Base-by-base conservation (phyloP, 371 early-diverging fungal genomes). In the Entomophthora muscae region DNA sequence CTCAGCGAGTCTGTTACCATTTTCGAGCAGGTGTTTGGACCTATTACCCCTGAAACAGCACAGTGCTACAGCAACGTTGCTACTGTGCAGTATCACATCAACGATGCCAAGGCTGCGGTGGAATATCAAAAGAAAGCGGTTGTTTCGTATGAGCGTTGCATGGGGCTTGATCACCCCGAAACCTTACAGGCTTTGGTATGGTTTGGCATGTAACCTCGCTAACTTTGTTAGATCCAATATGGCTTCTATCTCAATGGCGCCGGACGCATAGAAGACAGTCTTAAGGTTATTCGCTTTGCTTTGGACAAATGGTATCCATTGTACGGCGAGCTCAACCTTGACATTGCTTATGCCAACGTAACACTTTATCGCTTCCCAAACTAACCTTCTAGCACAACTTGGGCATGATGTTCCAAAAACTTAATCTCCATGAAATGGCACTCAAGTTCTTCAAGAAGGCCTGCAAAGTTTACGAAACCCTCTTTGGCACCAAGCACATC, bases 1-100 rank as follows among this genome's bases (percentile, higher is more conserved):
- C 70, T 91, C 68, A 68, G 81, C 29, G 93, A 95, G 71, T 85
- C 93, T 12, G 71, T 89, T 64, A 75, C 89, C 2, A 73, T 94
- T 56, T 91, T 88, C 70, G 96, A 95, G 73, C 93, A 93, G 70
- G 84, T 86, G 1, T 91, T 84, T 70, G 94, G 95, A 26, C 88
- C 88, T 68, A 70, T 95, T 65, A 93, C 93, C 68, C 83, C 90
- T 0, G 90, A 90, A 63, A 89, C 91, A 1, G 88, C 84, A 28
- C 84, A 88, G 29, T 84, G 88, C 67, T 91, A 89, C 71, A 81
- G 84, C 13, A 82, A 82, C n/a, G 72, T 93, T 53, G 90, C 95
- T n/a, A 82, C 89, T 81, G 77, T 86, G 31, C 85, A 86, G 67
- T 88, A 88, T 68, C 83, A 89, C 26, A 70, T 78, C 3, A 86